Percentiles rank a stretch among this genome's conserved stretches.
phyloP scores from a whole-genome alignment of 441 rosid species.

The Euphorbia celastroides region DNA sequence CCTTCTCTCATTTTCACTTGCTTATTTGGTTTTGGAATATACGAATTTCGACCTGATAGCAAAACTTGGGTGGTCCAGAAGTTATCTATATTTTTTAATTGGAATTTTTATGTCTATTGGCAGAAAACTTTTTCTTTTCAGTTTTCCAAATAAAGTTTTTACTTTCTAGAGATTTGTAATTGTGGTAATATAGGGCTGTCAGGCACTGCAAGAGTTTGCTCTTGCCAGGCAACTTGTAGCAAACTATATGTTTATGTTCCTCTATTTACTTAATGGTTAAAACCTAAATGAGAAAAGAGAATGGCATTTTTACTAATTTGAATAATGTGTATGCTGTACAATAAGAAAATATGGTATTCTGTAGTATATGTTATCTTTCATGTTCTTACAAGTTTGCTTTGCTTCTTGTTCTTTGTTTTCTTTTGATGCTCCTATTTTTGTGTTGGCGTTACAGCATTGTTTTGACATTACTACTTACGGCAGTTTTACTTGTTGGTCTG shows the following conservation, averaged over 20 bases:
- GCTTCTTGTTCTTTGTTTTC: not conserved
- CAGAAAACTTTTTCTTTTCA: not conserved
- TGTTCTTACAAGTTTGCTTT: not conserved
- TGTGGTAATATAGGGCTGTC: not conserved
- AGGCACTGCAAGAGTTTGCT: not conserved
- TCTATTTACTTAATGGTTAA: not conserved
- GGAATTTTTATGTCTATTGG: not conserved
- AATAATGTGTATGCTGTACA: not conserved
- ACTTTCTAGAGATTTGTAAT: too few relatives aligned
- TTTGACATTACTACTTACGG: slow-evolving; percentile 10
- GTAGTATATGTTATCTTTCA: not conserved
- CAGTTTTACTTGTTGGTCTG: slow-evolving; percentile 16
- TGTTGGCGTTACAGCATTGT: not conserved
- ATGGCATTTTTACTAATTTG: not conserved
- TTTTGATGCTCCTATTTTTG: not conserved
- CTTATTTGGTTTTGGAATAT: not conserved
- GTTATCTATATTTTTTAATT: not conserved
- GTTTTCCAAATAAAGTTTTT: not conserved
- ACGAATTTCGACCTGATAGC: too few relatives aligned
- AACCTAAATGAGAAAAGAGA: not conserved
- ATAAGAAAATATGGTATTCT: not conserved
- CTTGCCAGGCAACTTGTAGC: not conserved
- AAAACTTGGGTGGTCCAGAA: not conserved
- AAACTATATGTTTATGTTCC: not conserved
- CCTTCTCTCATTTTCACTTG: too few relatives aligned